Evolutionary conservation across 2,329 filamentous ascomycete species (phyloP), one percentile per base, ranked within the genome.

Genomic region (Fusarium robinianum): DNA sequence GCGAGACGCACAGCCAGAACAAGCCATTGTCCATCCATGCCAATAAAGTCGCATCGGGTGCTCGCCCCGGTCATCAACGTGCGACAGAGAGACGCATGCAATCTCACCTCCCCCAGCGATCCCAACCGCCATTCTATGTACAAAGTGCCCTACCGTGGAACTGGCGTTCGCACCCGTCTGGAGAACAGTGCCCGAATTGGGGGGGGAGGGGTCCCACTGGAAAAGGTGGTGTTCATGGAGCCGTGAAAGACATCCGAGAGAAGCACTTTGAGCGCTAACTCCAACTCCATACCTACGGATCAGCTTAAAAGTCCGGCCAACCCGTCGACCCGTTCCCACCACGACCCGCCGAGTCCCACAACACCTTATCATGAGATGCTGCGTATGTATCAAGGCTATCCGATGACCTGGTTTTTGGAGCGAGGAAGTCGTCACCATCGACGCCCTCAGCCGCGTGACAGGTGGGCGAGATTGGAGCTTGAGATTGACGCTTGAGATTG

Each of bases 321-420:
- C 36, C 36, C 18, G 15, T 25, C 33, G 23, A 16, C 36, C 27
- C 50, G 37, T 29, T 30, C 41, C 23, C 16, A 24, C 29, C 47
- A 27, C 36, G 19, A 27, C 33, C 36, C 23, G 38, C 27, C 8
- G 19, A 30, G 40, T 22, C 36, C 50, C 51, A 51, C 34, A 33
- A 18, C 16, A 38, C 12, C 34, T 23, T 49, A 27, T 41, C 8
- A 12, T 34, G 29, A 26, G 46, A 41, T 30, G 23, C 27, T 43
- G 39, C 26, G 49, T 29, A 19, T 35, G n/a, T 15, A 32, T 41
- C 12, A 27, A n/a, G n/a, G 10, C 33, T 42, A 53, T 52, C 51
- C 41, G 37, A 33, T 17, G 52, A 44, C 51, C 51, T 48, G 51
- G 51, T 52, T 47, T 52, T 34, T 31, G 46, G 47, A 51, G 41